phyloP scores from a whole-genome alignment of 768 basidiomycete genomes.

The Lyophyllum semitale region DNA sequence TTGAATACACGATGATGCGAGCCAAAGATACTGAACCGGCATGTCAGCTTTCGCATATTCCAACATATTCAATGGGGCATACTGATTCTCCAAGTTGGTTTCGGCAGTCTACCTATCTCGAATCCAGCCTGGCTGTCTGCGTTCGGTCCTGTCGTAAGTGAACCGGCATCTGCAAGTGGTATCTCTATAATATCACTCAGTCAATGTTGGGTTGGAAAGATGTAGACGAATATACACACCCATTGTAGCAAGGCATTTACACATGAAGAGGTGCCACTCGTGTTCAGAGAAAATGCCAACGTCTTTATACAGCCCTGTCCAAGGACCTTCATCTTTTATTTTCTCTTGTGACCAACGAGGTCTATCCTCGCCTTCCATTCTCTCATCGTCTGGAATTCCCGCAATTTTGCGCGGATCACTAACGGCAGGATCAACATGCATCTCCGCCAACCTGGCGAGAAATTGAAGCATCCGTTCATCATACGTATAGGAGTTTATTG shows the following conservation, averaged over 20 bases:
- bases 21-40: constrained; percentile 67
- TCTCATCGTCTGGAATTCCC: constrained; percentile 70
- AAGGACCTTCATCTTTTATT: constrained; percentile 39
- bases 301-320: constrained; percentile 81
- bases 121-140: constrained; percentile 75
- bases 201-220: constrained; percentile 4
- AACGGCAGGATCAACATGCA: constrained; percentile 76
- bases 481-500: constrained; percentile 85
- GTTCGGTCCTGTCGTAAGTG: constrained; percentile 72
- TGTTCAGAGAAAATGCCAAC: constrained; percentile 86
- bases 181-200: constrained; percentile 49
- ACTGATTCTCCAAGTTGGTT: constrained; percentile 76
- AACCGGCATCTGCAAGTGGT: constrained; percentile 71
- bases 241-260: constrained; percentile 84
- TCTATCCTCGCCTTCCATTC: constrained; percentile 61
- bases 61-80: constrained; percentile 26
- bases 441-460: constrained; percentile 72
- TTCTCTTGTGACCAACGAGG: constrained; percentile 53
- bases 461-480: constrained; percentile 90
- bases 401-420: constrained; percentile 73
- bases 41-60: constrained; percentile 11
- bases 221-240: constrained; percentile 42
- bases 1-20: constrained; percentile 86
- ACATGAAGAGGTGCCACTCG: constrained; percentile 87
- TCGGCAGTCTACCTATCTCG: constrained; percentile 72